Percentiles rank a stretch among this genome's conserved stretches.
Evolutionary conservation across 2,329 filamentous ascomycete genomes (phyloP).

Genomic region (Herpotrichia juniperi): DNA sequence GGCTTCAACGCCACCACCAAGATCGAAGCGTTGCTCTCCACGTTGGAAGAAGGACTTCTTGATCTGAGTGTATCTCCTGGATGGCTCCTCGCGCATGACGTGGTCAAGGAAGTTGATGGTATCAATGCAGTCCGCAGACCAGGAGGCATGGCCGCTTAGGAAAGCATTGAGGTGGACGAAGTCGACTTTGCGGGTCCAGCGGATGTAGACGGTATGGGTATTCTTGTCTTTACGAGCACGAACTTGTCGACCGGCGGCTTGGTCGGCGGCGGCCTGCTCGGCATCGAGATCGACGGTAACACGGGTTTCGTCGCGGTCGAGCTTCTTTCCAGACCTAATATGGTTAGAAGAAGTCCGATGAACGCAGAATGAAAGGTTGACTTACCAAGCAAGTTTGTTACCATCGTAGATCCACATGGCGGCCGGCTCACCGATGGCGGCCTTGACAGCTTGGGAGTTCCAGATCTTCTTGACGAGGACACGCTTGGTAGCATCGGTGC

Average conservation of each 20-base stretch:
- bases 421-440: slow-evolving; percentile 51
- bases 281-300: slow-evolving; percentile 75
- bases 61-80: slow-evolving; percentile 69
- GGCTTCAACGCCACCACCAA: slow-evolving; percentile 74
- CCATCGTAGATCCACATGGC: slow-evolving; percentile 79
- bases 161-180: slow-evolving; percentile 71
- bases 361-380: slow-evolving; percentile 13
- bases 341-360: slow-evolving; percentile 13
- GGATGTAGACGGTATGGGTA: slow-evolving; percentile 66
- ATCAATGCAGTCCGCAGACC: slow-evolving; percentile 68
- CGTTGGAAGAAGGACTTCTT: slow-evolving; percentile 82
- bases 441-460: slow-evolving; percentile 67
- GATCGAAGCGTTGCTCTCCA: slow-evolving; percentile 53
- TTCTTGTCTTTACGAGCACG: slow-evolving; percentile 42
- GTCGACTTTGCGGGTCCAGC: slow-evolving; percentile 70
- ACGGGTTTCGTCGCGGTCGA: slow-evolving; percentile 37
- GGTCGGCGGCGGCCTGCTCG: slow-evolving; percentile 52
- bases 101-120: slow-evolving; percentile 93
- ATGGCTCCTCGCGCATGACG: slow-evolving; percentile 79
- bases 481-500: slow-evolving; percentile 61
- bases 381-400: slow-evolving; percentile 83
- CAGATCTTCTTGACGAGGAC: slow-evolving; percentile 78
- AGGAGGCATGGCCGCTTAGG: slow-evolving; percentile 60
- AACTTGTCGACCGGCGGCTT: slow-evolving; percentile 12
- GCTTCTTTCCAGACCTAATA: slow-evolving; percentile 29